These are phyloP conservation scores for Gnaphalium uliginosum DNA, from an alignment of 129 eudicot species.

Conservation along the genomic window DNA sequence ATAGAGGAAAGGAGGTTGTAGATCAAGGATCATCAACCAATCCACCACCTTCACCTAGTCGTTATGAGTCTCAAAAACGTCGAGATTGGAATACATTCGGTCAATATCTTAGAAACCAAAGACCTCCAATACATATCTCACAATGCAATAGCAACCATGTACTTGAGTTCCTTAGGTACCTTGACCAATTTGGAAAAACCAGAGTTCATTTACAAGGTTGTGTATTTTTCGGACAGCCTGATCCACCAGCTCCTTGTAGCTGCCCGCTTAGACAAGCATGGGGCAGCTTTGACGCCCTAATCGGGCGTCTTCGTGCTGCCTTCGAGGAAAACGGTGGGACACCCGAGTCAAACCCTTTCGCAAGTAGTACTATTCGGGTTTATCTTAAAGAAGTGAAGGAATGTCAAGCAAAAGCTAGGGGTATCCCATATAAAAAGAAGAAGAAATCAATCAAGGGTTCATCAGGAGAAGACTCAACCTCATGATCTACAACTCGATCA, in stretches of 20 bases:
- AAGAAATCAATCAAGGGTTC: conserved; percentile 33
- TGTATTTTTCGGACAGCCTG: conserved; percentile 64
- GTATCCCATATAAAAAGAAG: conserved; percentile 70
- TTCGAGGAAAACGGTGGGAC: conserved; percentile 76
- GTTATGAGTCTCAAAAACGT: conserved; percentile 69
- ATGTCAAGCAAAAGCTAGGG: conserved; percentile 67
- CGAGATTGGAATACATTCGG: conserved; percentile 78
- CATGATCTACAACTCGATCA: conserved; percentile 26
- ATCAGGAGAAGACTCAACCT: conserved; percentile 26
- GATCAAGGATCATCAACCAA: conserved; percentile 34
- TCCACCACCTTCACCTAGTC: conserved; percentile 50
- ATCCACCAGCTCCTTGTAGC: conserved; percentile 70
- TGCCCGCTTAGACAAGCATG: conserved; percentile 72
- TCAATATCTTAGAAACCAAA: conserved; percentile 56
- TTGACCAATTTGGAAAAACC: conserved; percentile 75
- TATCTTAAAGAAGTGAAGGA: conserved; percentile 66
- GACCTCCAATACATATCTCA: conserved; percentile 48
- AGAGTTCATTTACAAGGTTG: conserved; percentile 66
- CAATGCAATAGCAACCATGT: conserved; percentile 67
- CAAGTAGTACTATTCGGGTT: conserved; percentile 49
- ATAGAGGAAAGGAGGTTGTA: conserved; percentile 40
- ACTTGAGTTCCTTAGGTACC: conserved; percentile 52
- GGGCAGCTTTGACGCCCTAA: conserved; percentile 77
- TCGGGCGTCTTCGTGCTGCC: conserved; percentile 71
- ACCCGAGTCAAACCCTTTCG: conserved; percentile 64